These are phyloP conservation scores for Mycotypha africana DNA, from an alignment of 371 early-diverging fungal genomes.

Conservation along the genomic window DNA sequence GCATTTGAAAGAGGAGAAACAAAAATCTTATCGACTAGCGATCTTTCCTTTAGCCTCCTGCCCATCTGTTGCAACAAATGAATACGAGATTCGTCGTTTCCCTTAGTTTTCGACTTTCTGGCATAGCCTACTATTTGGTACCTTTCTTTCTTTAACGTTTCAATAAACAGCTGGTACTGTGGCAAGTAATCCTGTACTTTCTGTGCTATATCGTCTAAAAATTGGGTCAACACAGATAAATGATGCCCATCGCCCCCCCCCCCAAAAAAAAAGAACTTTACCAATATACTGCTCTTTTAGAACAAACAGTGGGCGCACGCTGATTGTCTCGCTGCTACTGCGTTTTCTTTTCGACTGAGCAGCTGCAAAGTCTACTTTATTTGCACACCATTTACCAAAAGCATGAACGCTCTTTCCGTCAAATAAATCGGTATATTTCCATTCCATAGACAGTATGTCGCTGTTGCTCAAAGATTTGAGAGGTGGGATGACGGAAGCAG, in stretches of 20 bases:
- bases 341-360: conserved; percentile 1
- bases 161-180: conserved; percentile 1
- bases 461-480: no score
- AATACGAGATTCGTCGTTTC: conserved; percentile 5
- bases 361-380: background rate
- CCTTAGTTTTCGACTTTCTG: conserved; percentile 1
- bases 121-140: conserved; percentile 4
- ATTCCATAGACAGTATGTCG: background rate
- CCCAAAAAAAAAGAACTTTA: background rate
- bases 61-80: conserved; percentile 1
- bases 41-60: conserved; percentile 2
- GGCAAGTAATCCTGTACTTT: background rate
- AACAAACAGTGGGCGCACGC: background rate
- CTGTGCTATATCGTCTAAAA: background rate
- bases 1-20: conserved; percentile 9
- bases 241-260: background rate
- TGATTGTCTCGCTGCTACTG: background rate
- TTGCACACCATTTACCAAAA: conserved; percentile 5
- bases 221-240: background rate
- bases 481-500: no score
- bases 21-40: conserved; percentile 8
- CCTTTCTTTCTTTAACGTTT: conserved; percentile 8
- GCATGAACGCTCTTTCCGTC: conserved; percentile 1
- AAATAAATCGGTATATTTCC: background rate
- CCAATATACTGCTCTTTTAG: background rate